Evolutionary conservation across 2,329 filamentous ascomycete species (phyloP), one percentile per base, ranked within the genome.

Genomic region (Apiospora phragmitis): DNA sequence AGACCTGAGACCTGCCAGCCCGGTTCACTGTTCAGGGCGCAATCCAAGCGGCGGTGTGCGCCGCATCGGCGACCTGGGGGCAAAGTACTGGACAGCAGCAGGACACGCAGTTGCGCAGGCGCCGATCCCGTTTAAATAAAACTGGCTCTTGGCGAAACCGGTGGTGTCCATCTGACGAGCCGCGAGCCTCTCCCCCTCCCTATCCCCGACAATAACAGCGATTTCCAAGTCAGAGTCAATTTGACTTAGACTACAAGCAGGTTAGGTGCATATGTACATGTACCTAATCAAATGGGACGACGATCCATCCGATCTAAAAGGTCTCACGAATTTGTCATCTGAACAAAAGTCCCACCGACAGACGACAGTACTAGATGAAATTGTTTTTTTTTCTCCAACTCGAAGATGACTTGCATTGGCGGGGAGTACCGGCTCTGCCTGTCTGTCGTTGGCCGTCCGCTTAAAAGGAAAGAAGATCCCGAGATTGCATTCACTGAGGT

Each of bases 231-330:
- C 55, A n/a, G 51, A 38, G 18, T 38, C 51, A 21, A 12, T 9
- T 12, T 12, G 7, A 38, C 38, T 8, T 41, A 41, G 8, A 41
- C 38, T 9, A 9, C 38, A 41, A 32, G 32, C 55, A 38, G 32
- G 21, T 38, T 62, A 62, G 55, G 55, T 62, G 29, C 55, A 62
- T 62, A 62, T 62, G 55, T 62, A 62, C 55, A 62, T 62, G 55
- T 38, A 62, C 55, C 55, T 62, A 62, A 38, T 62, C 55, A 62
- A 62, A 62, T 62, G 55, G 55, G 55, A 62, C 55, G 55, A 62
- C 55, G 55, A 38, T 62, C 55, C 55, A 62, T 62, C 55, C 55
- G 55, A 38, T 62, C 55, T 62, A 38, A 62, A 62, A 62, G 14
- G 55, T 62, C 55, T 62, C 55, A n/a, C 4, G 9, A 32, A 35